Percentiles rank a stretch among this genome's conserved stretches.
phyloP scores from a whole-genome alignment of 2,329 filamentous ascomycete species.

The Fusarium circinatum region DNA sequence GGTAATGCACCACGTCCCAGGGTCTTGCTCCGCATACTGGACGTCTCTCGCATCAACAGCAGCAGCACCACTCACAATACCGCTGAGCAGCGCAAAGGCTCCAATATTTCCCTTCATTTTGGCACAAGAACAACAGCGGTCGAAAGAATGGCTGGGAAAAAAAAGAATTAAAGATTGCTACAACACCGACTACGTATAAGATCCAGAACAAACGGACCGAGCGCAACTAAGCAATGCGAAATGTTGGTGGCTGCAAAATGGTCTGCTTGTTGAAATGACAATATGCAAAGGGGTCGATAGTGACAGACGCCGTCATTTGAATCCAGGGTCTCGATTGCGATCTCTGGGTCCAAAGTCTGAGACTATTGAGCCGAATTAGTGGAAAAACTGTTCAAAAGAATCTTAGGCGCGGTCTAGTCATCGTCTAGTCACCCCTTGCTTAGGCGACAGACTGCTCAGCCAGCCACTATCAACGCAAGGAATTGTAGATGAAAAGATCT shows the following conservation, averaged over 20 bases:
- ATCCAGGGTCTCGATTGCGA: background rate
- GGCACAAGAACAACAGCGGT: background rate
- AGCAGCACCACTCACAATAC: background rate
- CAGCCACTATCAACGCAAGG: background rate
- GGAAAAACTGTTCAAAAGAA: background rate
- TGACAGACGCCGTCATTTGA: background rate
- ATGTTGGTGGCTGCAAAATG: background rate
- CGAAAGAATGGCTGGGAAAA: fast-evolving
- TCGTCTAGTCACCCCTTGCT: background rate
- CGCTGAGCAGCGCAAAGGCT: background rate
- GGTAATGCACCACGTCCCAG: conserved; percentile 1
- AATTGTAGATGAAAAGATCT: background rate
- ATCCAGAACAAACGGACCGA: background rate
- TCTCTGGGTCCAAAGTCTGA: background rate
- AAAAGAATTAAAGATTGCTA: no score
- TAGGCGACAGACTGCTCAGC: background rate
- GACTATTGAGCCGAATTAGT: background rate
- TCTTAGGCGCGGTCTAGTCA: background rate
- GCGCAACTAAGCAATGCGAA: background rate
- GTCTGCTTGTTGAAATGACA: background rate
- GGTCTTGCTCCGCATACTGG: background rate
- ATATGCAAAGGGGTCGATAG: background rate
- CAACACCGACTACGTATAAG: background rate
- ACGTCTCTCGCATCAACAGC: background rate
- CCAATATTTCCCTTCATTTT: background rate